Evolutionary conservation across 164 flowering plant species (phyloP).

Genomic region (Umbilicus rupestris): DNA sequence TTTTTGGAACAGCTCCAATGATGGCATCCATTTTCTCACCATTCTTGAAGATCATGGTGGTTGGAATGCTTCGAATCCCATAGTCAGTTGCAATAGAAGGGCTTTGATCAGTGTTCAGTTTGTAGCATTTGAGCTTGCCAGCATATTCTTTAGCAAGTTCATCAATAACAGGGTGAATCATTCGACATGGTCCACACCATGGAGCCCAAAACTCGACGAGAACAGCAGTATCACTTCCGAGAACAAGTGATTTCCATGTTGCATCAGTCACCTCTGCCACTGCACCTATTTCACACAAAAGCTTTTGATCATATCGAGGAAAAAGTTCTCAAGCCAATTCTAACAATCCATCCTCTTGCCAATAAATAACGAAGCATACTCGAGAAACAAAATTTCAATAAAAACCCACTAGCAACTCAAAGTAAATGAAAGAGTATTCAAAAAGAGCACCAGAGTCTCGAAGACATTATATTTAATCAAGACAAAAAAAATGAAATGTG

Average conservation of each 20-base stretch:
- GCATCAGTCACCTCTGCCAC: conserved; percentile 51
- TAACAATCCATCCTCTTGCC: background rate
- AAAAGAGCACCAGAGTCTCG: too few species aligned
- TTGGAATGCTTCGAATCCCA: conserved; percentile 86
- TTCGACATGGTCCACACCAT: conserved; percentile 96
- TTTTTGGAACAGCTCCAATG: conserved; percentile 85
- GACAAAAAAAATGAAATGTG: too few species aligned
- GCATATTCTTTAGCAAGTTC: conserved; percentile 55
- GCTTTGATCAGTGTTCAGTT: conserved; percentile 74
- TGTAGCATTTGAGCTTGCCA: conserved; percentile 74
- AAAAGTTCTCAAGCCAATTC: background rate
- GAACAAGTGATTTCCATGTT: conserved; percentile 64
- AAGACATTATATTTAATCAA: too few species aligned
- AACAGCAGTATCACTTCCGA: conserved; percentile 46
- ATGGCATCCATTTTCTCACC: conserved; percentile 87
- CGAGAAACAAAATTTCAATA: too few species aligned
- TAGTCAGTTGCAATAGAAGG: conserved; percentile 55
- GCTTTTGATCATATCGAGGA: background rate
- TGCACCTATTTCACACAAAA: conserved; percentile 19
- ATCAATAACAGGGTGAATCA: conserved; percentile 72
- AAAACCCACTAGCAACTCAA: too few species aligned
- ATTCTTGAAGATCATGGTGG: conserved; percentile 71
- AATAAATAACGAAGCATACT: too few species aligned
- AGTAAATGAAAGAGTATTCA: too few species aligned
- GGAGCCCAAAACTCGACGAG: conserved; percentile 96